Evolutionary conservation across 2,329 filamentous ascomycete genomes (phyloP).

Genomic region (Onygenales sp.): DNA sequence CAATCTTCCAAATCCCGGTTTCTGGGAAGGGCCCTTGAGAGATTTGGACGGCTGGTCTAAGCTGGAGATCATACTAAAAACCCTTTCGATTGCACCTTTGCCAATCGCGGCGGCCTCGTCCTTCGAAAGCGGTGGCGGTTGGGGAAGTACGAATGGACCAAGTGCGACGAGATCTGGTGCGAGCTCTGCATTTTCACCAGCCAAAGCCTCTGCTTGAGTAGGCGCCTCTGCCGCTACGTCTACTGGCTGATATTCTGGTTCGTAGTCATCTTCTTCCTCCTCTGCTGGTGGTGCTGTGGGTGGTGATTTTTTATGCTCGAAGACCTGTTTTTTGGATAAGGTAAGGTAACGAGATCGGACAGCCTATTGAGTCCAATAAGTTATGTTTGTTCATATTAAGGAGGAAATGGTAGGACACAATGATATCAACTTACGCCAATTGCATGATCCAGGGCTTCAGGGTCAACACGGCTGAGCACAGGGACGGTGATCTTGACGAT

Average conservation of each 20-base stretch:
- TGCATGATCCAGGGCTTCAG: constrained; percentile 59
- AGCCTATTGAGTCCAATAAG: constrained; percentile 16
- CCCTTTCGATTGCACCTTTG: constrained; percentile 62
- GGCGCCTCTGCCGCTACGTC: constrained; percentile 37
- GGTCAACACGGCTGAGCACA: constrained; percentile 63
- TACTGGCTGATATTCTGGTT: constrained; percentile 71
- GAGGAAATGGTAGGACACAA: neutral
- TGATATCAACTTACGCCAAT: constrained; percentile 48
- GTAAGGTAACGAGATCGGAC: constrained; percentile 30
- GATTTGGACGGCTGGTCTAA: constrained; percentile 54
- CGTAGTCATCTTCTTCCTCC: constrained; percentile 85
- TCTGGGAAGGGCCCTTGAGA: constrained; percentile 42
- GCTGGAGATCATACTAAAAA: constrained; percentile 67
- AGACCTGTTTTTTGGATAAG: constrained; percentile 26
- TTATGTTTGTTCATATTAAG: neutral
- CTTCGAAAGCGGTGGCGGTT: constrained; percentile 62
- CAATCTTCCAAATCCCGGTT: constrained; percentile 67
- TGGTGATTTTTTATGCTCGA: constrained; percentile 14
- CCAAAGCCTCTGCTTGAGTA: constrained; percentile 60
- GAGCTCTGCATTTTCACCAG: constrained; percentile 60
- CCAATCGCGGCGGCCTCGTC: constrained; percentile 66
- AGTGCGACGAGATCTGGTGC: constrained; percentile 52
- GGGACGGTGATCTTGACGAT: constrained; percentile 74
- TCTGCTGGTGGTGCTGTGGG: constrained; percentile 17
- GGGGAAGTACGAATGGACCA: constrained; percentile 68